Evolutionary conservation across 2,329 filamentous ascomycete genomes (phyloP).

Genomic region (Pestalotiopsis sp.): DNA sequence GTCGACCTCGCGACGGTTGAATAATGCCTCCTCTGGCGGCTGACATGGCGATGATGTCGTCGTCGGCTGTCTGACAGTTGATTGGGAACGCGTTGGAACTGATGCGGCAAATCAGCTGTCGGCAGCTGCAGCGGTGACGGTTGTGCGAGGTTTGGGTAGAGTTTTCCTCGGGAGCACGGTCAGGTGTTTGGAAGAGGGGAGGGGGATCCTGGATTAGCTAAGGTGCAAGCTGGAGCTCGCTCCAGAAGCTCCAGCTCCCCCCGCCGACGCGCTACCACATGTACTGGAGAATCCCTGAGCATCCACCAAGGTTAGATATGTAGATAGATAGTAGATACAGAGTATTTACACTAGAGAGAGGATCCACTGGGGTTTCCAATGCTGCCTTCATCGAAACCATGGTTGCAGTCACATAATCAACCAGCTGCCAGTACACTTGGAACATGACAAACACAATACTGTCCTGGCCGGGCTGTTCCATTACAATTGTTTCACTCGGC

Average conservation of each 20-base stretch:
- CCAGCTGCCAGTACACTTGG: too few species aligned
- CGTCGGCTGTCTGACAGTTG: conserved; percentile 13
- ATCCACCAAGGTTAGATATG: too few species aligned
- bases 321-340: too few species aligned
- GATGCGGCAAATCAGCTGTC: conserved; percentile 12
- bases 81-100: conserved; percentile 9
- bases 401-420: too few species aligned
- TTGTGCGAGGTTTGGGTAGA: conserved; percentile 11
- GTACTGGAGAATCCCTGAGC: too few species aligned
- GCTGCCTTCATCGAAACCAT: too few species aligned
- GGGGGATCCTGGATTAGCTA: background rate
- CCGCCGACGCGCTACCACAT: background rate
- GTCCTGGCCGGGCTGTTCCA: too few species aligned
- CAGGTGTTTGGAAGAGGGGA: background rate
- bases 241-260: background rate
- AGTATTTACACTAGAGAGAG: too few species aligned
- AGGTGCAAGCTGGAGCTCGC: background rate
- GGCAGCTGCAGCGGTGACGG: conserved; percentile 7
- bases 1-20: conserved; percentile 13
- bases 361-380: too few species aligned
- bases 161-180: background rate
- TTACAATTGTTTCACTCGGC: too few species aligned
- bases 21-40: conserved; percentile 12
- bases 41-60: conserved; percentile 9
- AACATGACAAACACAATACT: too few species aligned